Base-by-base conservation (phyloP, 352 stramenopile genomes). In the Globisporangium alternatum region DNA sequence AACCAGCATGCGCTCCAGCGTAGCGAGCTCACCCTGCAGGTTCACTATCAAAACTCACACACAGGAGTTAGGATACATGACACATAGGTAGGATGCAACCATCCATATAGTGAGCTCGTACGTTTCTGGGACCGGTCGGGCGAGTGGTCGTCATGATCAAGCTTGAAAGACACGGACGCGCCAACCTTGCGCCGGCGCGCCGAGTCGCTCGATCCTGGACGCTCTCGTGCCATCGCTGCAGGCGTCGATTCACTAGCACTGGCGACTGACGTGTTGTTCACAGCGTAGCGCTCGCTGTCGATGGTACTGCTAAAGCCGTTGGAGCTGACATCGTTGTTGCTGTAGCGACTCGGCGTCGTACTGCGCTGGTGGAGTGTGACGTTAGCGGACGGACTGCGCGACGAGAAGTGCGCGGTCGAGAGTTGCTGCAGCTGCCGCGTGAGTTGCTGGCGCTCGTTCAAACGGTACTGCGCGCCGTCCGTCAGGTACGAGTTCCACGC, bases 401-500 rank as follows among this genome's bases (percentile, higher is more conserved):
- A 57, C 37, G 69, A 45, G 56, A 81, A 79, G 37, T 81, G 74
- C 47, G 69, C 66, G 22, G 69, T 69, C 25, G 71, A 79, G 30
- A 81, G 56, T 55, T 81, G 74, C 60, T 81, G 74, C 61, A 81
- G 21, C 60, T 77, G 58, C 19, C 67, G 66, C 47, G 75, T 69
- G 47, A 81, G 72, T 62, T 81, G 72, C 63, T 77, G 61, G 59
- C 81, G 70, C 56, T 80, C 72, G 61, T 71, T 76, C 30, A 86
- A 64, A 41, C 71, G 74, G 72, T 88, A 88, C 47, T 72, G 76
- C 28, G 49, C 15, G 47, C 69, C 65, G 56, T 88, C 78, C 0
- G 76, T 88, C 30, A 88, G 63, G 37, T 88, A 88, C 13, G 22
- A 62, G 66, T 88, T 86, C 78, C 78, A 88, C 31, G 65, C 65